phyloP scores from a whole-genome alignment of 768 basidiomycete species.

The Coprinopsis marcescibilis region DNA sequence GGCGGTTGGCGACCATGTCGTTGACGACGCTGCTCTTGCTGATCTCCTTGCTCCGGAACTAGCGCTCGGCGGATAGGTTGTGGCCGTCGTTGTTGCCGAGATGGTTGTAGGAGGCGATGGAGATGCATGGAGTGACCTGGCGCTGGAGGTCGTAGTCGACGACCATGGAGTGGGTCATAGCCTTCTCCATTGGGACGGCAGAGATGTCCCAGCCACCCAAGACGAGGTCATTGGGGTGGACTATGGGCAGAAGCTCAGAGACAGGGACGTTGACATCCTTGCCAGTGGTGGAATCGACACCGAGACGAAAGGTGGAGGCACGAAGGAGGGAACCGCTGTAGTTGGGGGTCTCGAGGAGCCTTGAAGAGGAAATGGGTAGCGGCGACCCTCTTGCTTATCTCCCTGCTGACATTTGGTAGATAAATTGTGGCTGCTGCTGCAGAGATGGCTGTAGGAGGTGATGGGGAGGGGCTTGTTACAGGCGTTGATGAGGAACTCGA shows the following conservation, averaged over 20 bases:
- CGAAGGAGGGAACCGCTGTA: constrained; percentile 96
- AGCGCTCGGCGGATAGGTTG: constrained; percentile 83
- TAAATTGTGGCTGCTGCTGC: too few species aligned
- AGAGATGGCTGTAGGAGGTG: too few species aligned
- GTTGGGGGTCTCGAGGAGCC: constrained; percentile 94
- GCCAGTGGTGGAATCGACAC: constrained; percentile 69
- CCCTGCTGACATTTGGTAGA: too few species aligned
- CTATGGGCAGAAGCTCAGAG: constrained; percentile 92
- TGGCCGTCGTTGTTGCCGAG: constrained; percentile 97
- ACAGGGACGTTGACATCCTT: constrained; percentile 92
- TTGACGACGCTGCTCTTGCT: constrained; percentile 96
- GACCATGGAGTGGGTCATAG: constrained; percentile 91
- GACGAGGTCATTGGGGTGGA: constrained; percentile 96
- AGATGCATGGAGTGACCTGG: constrained; percentile 84
- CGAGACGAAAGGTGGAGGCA: constrained; percentile 91
- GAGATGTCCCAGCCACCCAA: constrained; percentile 99
- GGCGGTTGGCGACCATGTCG: constrained; percentile 93
- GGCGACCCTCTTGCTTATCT: too few species aligned
- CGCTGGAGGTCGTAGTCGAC: constrained; percentile 96
- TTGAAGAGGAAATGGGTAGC: too few species aligned
- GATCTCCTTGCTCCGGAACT: constrained; percentile 99
- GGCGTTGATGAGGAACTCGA: too few species aligned
- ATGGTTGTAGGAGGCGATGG: constrained; percentile 97
- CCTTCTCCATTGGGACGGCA: constrained; percentile 73
- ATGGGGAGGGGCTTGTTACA: too few species aligned